Conservation (phyloP, 805 yeast species). For the Kodamaea kakaduensis region DNA sequence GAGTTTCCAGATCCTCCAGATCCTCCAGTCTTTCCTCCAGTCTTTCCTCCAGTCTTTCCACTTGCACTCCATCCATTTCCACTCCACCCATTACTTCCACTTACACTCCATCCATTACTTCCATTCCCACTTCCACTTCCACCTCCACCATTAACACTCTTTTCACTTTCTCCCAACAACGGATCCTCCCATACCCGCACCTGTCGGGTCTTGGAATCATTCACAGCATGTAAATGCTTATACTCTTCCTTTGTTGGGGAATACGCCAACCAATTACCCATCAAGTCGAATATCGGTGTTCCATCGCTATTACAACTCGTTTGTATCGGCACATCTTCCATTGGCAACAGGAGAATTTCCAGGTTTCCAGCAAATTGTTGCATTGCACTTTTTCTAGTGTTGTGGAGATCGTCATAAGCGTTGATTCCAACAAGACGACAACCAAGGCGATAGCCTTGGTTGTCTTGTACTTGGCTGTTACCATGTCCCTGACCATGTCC, state of each 20-base stretch:
- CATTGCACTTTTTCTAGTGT: conserved; percentile 19
- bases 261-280: conserved; percentile 48
- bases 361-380: conserved; percentile 16
- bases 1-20: too few relatives aligned
- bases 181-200: conserved; percentile 8
- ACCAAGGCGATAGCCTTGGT: too few relatives aligned
- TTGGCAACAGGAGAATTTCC: background rate
- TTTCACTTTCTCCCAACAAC: conserved; percentile 6
- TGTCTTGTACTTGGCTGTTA: too few relatives aligned
- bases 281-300: conserved; percentile 45
- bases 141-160: background rate
- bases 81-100: too few relatives aligned
- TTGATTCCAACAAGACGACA: conserved; percentile 17
- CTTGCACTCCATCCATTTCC: background rate
- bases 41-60: background rate
- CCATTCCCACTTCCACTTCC: too few relatives aligned
- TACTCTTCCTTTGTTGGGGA: conserved; percentile 39
- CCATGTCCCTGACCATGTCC: too few relatives aligned
- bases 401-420: conserved; percentile 14
- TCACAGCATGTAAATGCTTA: conserved; percentile 24
- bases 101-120: too few relatives aligned
- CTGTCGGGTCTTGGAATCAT: conserved; percentile 5
- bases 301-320: conserved; percentile 30
- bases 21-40: background rate
- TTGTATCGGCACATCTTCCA: conserved; percentile 20